phyloP scores from a whole-genome alignment of 305 asterid genomes.

The Coffea humblotiana region DNA sequence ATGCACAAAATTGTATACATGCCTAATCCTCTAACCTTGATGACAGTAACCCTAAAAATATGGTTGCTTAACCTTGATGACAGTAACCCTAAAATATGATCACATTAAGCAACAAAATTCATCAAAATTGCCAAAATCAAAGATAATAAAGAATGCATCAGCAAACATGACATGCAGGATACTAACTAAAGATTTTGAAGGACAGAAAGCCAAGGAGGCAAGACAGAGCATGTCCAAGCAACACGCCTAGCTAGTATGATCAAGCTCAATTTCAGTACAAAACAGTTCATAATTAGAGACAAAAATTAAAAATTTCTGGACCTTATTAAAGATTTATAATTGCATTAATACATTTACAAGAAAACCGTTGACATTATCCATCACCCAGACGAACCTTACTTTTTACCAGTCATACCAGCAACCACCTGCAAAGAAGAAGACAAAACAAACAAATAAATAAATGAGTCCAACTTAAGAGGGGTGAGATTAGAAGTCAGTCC shows the following conservation, averaged over 20 bases:
- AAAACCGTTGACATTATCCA: conserved; percentile 5
- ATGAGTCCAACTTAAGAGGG: conserved; percentile 4
- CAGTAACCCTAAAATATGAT: neutral
- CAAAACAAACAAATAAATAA: neutral
- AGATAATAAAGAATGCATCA: neutral
- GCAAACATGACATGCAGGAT: neutral
- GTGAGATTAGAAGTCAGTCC: neutral
- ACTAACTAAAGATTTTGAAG: neutral
- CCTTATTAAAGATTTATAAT: neutral
- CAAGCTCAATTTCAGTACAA: conserved; percentile 4
- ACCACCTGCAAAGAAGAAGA: conserved; percentile 49
- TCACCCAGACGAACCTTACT: conserved; percentile 6
- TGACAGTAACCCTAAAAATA: neutral
- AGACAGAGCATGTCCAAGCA: neutral
- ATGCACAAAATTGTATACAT: neutral
- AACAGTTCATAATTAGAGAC: neutral
- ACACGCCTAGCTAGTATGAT: neutral
- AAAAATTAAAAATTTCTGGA: neutral
- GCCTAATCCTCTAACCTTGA: neutral
- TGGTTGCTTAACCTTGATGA: neutral
- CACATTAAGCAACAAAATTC: neutral
- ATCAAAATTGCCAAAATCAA: neutral
- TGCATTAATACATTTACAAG: neutral
- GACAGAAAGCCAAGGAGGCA: neutral
- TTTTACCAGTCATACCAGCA: conserved; percentile 70